phyloP scores from a whole-genome alignment of 177 flowering plant genomes.

The Vitis hybrid region DNA sequence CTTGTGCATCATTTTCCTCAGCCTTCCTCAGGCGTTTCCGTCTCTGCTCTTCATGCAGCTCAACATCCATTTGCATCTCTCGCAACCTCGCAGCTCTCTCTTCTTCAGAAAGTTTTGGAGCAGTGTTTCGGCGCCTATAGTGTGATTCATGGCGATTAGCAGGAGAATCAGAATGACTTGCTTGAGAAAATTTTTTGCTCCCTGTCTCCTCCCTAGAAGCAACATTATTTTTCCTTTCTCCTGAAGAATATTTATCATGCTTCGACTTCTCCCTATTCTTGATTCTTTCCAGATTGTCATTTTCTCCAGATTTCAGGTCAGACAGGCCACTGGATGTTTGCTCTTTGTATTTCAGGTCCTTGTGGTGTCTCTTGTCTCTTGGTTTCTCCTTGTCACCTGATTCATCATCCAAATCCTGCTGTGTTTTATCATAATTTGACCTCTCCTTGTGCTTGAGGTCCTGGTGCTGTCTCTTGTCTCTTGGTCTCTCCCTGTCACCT shows the following conservation, averaged over 20 bases:
- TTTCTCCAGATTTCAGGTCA: constrained; percentile 8
- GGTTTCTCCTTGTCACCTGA: no score
- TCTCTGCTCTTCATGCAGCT: constrained; percentile 64
- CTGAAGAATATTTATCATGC: constrained; percentile 15
- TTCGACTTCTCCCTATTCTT: constrained; percentile 15
- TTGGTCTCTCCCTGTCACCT: no score
- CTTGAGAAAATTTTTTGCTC: not conserved
- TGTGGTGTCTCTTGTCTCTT: not conserved
- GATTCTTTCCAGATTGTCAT: constrained; percentile 9
- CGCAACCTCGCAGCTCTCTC: not conserved
- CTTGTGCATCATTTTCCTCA: constrained; percentile 55
- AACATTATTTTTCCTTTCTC: constrained; percentile 3
- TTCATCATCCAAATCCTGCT: no score
- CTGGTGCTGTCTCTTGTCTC: no score
- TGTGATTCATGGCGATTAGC: constrained; percentile 6
- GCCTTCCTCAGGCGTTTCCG: constrained; percentile 71
- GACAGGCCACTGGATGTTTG: constrained; percentile 9
- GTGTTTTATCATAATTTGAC: constrained; percentile 5
- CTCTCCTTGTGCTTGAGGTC: not conserved
- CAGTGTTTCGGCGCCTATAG: not conserved
- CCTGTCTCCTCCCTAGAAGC: constrained; percentile 8
- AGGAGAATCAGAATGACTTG: not conserved
- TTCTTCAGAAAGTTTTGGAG: not conserved
- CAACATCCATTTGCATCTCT: constrained; percentile 30
- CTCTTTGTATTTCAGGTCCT: constrained; percentile 17